Conservation (phyloP, 1,284 basidiomycete species). For the Trametes versicolor region DNA sequence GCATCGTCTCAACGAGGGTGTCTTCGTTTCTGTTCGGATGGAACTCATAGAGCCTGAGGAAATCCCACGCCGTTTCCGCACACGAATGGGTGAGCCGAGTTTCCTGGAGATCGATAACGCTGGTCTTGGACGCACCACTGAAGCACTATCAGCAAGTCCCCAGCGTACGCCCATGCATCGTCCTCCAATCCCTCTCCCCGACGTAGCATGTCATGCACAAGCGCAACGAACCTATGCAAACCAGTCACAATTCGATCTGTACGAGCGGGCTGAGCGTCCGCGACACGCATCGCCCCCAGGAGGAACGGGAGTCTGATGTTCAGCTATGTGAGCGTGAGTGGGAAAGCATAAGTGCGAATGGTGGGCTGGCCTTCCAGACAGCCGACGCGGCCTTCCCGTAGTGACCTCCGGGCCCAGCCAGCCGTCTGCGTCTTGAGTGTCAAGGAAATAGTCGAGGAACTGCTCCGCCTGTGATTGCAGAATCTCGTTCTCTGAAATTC, state of each 20-base stretch:
- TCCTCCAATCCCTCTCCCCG: constrained; percentile 57
- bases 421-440: constrained; percentile 60
- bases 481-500: constrained; percentile 53
- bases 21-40: neutral
- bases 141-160: constrained; percentile 61
- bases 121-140: constrained; percentile 53
- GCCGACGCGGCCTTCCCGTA: constrained; percentile 57
- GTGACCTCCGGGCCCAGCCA: constrained; percentile 67
- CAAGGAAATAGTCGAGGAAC: constrained; percentile 62
- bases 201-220: constrained; percentile 48
- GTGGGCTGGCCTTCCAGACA: constrained; percentile 55
- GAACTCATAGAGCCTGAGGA: neutral
- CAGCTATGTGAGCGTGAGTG: neutral
- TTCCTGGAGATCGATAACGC: neutral
- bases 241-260: constrained; percentile 54
- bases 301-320: constrained; percentile 58
- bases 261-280: constrained; percentile 55
- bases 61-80: no score
- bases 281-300: constrained; percentile 62
- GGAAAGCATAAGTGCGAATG: constrained; percentile 28
- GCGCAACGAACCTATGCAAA: constrained; percentile 56
- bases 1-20: neutral
- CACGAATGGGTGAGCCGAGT: neutral
- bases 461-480: constrained; percentile 56
- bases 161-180: constrained; percentile 63